These are phyloP conservation scores for Petunia axillaris DNA, from an alignment of 257 asterid genomes.

Conservation along the genomic window DNA sequence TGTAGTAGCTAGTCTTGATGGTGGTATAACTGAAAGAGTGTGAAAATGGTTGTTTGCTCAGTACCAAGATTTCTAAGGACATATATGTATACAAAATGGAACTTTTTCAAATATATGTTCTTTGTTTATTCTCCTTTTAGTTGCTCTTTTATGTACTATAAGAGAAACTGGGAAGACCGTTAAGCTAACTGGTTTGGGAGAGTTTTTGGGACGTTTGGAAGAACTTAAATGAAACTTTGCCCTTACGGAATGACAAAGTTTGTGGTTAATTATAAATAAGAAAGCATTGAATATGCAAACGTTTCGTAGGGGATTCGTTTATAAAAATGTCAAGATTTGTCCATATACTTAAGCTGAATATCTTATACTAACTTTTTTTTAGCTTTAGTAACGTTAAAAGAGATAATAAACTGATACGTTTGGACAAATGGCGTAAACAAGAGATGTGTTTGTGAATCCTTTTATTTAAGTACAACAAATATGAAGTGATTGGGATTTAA, in stretches of 20 bases:
- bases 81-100: not conserved
- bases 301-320: not conserved
- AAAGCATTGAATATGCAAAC: not conserved
- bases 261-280: not conserved
- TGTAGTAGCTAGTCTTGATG: not conserved
- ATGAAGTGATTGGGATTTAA: not conserved
- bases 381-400: not conserved
- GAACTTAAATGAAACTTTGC: not conserved
- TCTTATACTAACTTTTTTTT: not conserved
- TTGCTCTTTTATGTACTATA: too few relatives aligned
- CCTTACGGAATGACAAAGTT: not conserved
- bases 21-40: not conserved
- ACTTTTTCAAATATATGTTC: not conserved
- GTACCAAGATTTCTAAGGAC: not conserved
- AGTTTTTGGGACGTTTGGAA: too few relatives aligned
- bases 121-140: too few relatives aligned
- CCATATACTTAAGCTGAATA: not conserved
- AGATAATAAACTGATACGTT: not conserved
- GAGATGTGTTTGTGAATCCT: too few relatives aligned
- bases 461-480: not conserved
- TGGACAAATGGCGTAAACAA: not conserved
- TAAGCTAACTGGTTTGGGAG: too few relatives aligned
- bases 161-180: too few relatives aligned
- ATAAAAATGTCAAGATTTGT: constrained; percentile 8
- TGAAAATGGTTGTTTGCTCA: not conserved